A percentile compares a stretch with the other conserved stretches of the same genome.
phyloP scores from a whole-genome alignment of 169 alveolate genomes.

The Eimeria maxima region DNA sequence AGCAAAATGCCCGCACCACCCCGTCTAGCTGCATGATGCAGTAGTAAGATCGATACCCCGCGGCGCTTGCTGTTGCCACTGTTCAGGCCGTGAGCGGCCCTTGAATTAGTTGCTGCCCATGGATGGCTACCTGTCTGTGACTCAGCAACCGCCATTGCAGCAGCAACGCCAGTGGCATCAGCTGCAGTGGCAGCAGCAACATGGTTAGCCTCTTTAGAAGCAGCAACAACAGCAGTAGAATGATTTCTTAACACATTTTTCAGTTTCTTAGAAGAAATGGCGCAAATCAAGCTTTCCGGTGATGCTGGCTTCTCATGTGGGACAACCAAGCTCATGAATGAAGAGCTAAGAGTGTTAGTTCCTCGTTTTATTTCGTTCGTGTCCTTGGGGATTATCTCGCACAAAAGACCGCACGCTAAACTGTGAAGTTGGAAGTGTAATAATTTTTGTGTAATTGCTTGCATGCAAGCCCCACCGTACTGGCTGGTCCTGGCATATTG shows the following conservation, averaged over 20 bases:
- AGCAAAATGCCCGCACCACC: background rate
- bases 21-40: constrained; percentile 4
- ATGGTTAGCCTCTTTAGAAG: background rate
- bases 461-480: background rate
- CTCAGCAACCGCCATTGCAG: constrained; percentile 20
- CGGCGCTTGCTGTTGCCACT: background rate
- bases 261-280: background rate
- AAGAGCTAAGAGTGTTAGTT: background rate
- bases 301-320: background rate
- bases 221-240: constrained; percentile 8
- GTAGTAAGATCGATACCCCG: background rate
- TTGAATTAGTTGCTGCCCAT: background rate
- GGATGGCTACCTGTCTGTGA: background rate
- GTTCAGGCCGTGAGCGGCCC: background rate
- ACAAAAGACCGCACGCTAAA: background rate
- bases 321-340: background rate
- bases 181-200: constrained; percentile 20
- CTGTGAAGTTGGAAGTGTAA: background rate
- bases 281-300: background rate
- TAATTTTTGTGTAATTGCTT: background rate
- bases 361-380: background rate
- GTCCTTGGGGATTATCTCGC: background rate
- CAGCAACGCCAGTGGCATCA: background rate
- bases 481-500: background rate
- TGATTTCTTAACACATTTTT: background rate